Evolutionary conservation across 176 grass and related monocot species (phyloP).

Genomic region (Ampelocalamus luodianensis): DNA sequence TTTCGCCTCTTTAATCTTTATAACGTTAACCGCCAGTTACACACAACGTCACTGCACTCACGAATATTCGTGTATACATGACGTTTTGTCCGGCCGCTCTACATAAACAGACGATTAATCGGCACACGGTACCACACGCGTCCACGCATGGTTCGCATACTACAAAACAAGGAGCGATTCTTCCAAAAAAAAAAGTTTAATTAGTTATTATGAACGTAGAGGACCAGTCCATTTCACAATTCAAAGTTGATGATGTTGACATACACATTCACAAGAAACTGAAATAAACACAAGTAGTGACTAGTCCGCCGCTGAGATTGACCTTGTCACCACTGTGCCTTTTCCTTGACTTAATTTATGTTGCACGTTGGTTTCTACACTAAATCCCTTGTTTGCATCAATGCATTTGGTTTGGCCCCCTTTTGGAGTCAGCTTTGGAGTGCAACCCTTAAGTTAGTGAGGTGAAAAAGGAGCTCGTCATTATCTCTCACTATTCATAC

Average conservation of each 20-base stretch:
- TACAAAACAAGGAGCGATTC: no score
- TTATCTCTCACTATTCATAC: not conserved
- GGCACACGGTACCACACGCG: no score
- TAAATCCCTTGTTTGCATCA: not conserved
- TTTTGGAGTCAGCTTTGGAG: not conserved
- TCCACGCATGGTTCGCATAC: no score
- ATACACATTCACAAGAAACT: not conserved
- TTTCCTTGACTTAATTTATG: not conserved
- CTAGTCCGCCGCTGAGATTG: conserved; percentile 10
- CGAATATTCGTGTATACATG: no score
- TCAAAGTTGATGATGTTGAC: not conserved
- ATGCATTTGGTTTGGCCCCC: not conserved
- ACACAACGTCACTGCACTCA: no score
- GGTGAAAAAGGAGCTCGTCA: not conserved
- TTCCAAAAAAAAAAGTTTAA: not conserved
- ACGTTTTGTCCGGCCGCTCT: no score
- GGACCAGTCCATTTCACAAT: not conserved
- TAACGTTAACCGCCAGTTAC: no score
- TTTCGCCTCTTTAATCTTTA: no score
- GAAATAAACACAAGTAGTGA: not conserved
- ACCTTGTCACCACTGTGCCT: not conserved
- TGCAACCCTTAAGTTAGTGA: not conserved
- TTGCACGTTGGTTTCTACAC: not conserved
- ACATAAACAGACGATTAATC: no score
- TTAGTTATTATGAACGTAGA: not conserved